Conservation (phyloP, 2,329 filamentous ascomycete genomes). For the Myrmaecium sp. region DNA sequence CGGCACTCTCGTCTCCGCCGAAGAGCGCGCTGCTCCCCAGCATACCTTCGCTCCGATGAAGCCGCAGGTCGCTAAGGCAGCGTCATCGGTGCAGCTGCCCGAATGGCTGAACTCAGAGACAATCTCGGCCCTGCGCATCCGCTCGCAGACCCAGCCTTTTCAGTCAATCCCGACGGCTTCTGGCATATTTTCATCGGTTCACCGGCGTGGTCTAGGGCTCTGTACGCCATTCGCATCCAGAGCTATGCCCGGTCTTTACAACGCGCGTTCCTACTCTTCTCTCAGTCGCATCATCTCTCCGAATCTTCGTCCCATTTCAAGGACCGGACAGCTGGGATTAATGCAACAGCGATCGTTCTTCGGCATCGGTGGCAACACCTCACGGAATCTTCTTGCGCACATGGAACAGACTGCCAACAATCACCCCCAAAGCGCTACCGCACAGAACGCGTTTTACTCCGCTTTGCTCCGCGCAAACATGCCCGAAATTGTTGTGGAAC, state of each 20-base stretch:
- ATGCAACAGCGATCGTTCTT: conserved; percentile 28
- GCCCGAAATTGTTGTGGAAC: conserved; percentile 80
- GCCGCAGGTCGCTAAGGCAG: too few species aligned
- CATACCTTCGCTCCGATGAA: too few species aligned
- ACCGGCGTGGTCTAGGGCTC: neutral
- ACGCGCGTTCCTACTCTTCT: conserved; percentile 22
- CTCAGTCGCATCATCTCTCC: conserved; percentile 18
- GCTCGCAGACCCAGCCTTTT: conserved; percentile 4
- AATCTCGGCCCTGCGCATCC: conserved; percentile 7
- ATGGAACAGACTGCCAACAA: conserved; percentile 86
- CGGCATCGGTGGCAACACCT: conserved; percentile 25
- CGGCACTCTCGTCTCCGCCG: conserved; percentile 8
- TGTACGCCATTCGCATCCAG: conserved; percentile 1
- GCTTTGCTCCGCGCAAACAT: conserved; percentile 80
- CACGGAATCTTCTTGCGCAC: conserved; percentile 53
- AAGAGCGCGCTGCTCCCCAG: conserved; percentile 3
- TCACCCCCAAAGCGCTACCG: conserved; percentile 70
- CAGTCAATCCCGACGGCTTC: conserved; percentile 1
- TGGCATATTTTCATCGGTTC: conserved; percentile 3
- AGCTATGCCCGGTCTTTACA: conserved; percentile 2
- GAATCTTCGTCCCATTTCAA: conserved; percentile 14
- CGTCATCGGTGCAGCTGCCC: too few species aligned
- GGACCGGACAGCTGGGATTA: conserved; percentile 18
- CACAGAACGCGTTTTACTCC: conserved; percentile 89
- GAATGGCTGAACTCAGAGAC: conserved; percentile 2